Evolutionary conservation across 352 stramenopile species (phyloP), one percentile per base, ranked within the genome.

Genomic region (Paralagenidium karlingii): DNA sequence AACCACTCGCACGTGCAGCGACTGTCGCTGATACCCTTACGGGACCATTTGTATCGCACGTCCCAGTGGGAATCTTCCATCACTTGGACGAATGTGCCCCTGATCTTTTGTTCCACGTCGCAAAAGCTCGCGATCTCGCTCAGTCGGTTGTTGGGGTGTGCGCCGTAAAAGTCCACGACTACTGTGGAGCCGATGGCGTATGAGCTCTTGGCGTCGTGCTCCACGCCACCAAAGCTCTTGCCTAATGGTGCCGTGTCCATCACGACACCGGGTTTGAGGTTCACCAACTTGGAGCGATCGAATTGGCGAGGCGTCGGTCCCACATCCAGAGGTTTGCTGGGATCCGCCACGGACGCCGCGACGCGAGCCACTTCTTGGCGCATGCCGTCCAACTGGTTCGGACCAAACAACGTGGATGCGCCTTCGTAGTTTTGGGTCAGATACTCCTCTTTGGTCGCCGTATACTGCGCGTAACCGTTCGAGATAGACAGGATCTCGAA

Each of bases 401-500:
- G 68, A 8, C 69, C 71, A 24, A 84, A 84, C 11, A 81, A 52
- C 10, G 71, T 85, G 6, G 66, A 85, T 21, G 71, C 63, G 13
- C 71, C 71, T 49, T 85, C 71, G 43, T 85, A 85, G 42, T 82
- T 42, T 51, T 85, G 71, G 7, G 47, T 53, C 1, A 53, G 19
- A 43, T 84, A 85, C 36, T 85, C 71, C 21, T 82, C 69, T 5
- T 43, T 48, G 0, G 71, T 84, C 21, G 69, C 76, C 34, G 80
- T 46, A 43, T 85, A 85, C 24, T 60, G 51, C n/a, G 61, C 55
- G 43, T 85, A 84, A 0, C 43, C 65, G 43, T 85, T 84, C 26
- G 49, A 73, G 38, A 77, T 46, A 2, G 64, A 47, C 5, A 49
- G 54, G 19, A 83, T n/a, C 38, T 77, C 68, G 2, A 80, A 61